Conservation (phyloP, 2,329 filamentous ascomycete species). For the Fusarium pseudograminearum region DNA sequence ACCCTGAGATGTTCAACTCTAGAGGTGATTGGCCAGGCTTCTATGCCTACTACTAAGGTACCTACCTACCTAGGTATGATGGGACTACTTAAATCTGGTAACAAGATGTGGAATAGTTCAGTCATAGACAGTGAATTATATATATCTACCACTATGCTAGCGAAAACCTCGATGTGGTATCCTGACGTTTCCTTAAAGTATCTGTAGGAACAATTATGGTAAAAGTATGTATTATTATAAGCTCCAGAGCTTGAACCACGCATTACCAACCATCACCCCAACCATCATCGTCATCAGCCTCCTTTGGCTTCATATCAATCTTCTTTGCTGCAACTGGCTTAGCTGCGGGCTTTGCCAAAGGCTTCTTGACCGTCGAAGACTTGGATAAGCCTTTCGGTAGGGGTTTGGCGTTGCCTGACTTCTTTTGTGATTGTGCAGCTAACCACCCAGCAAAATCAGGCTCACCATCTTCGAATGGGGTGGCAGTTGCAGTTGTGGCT, state of each 20-base stretch:
- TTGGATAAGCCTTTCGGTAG: slow-evolving; percentile 88
- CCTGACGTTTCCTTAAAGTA: slow-evolving; percentile 31
- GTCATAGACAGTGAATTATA: neutral
- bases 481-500: slow-evolving; percentile 53
- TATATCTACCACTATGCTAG: slow-evolving; percentile 28
- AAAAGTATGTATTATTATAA: slow-evolving; percentile 6
- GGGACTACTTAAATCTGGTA: neutral
- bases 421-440: slow-evolving; percentile 84
- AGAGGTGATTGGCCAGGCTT: neutral
- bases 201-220: slow-evolving; percentile 4
- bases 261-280: slow-evolving; percentile 75
- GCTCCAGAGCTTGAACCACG: neutral
- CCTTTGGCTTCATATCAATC: slow-evolving; percentile 75
- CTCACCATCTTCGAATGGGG: slow-evolving; percentile 84
- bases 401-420: slow-evolving; percentile 67
- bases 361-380: slow-evolving; percentile 58
- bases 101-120: too few species aligned
- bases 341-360: slow-evolving; percentile 55
- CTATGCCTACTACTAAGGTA: too few species aligned
- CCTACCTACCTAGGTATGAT: too few species aligned
- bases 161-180: slow-evolving; percentile 34
- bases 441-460: slow-evolving; percentile 97
- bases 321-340: slow-evolving; percentile 70
- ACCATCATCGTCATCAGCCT: slow-evolving; percentile 67
- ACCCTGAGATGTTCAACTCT: neutral